Evolutionary conservation across 2,329 filamentous ascomycete species (phyloP), one percentile per base, ranked within the genome.

Genomic region (Aspergillus thermomutatus): DNA sequence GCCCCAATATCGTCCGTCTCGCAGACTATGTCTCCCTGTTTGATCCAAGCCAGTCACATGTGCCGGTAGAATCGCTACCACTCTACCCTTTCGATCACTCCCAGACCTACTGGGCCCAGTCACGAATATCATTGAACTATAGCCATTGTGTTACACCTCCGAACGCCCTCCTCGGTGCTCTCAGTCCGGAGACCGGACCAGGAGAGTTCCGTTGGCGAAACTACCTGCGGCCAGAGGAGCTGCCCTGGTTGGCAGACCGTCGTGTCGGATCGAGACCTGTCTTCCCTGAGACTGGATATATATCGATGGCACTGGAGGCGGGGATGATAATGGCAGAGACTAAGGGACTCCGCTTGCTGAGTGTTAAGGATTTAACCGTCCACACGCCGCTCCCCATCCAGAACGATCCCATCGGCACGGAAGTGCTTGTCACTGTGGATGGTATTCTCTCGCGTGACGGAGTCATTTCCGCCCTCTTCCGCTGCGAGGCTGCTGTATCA

Each of bases 201-300:
- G 55, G 52, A 3, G 58, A 60, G n/a, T 55, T 49, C 49, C 58
- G 60, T 45, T 82, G 80, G 80, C 69, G 78, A 10, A 77, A 78
- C 51, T 67, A 77, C 37, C 64, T 80, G 8, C 71, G 72, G 0
- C 54, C 76, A 0, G 67, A 75, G 9, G 72, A 77, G 3, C 67
- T 70, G 1, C 76, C 77, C 0, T 82, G 80, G 80, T 56, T 82
- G 2, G 64, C 66, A 0, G 75, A 80, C 45, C 79, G 82, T 53
- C 65, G 72, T 37, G 67, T 80, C 10, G 43, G 58, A 37, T 54
- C 49, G 6, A 50, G 60, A 17, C 25, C 55, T 7, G 47, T 65
- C 4, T 60, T 61, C 26, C 64, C 64, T 3, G 57, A 53, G 3
- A 55, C 61, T 7, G 60, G 48, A 1, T 65, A 58, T 45, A 25